These are phyloP conservation scores for Leucosporidium yakuticum DNA, from an alignment of 768 basidiomycete genomes.

Conservation along the genomic window DNA sequence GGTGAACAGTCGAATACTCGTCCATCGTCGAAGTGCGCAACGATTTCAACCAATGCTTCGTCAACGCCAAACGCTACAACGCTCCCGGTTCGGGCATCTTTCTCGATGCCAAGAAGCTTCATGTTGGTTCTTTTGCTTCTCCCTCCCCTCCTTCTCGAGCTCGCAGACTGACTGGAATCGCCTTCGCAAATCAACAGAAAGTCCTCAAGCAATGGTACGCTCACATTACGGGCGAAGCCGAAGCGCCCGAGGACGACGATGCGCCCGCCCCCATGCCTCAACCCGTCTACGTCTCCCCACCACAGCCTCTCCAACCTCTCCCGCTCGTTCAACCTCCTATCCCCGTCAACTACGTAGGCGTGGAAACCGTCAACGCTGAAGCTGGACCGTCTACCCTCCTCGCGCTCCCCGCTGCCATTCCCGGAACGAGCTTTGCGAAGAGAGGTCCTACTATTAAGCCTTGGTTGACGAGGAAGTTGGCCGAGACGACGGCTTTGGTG, in stretches of 20 bases:
- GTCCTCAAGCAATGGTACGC: constrained; percentile 24
- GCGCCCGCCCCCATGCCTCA: background rate
- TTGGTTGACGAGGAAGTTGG: constrained; percentile 33
- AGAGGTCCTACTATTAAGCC: constrained; percentile 31
- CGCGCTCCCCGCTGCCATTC: background rate
- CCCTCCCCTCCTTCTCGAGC: background rate
- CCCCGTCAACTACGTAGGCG: too few species aligned
- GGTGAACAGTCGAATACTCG: constrained; percentile 9
- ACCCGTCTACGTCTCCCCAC: background rate
- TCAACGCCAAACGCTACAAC: constrained; percentile 39
- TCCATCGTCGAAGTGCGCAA: constrained; percentile 17
- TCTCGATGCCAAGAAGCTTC: constrained; percentile 34
- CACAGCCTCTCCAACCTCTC: too few species aligned
- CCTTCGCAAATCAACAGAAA: constrained; percentile 15
- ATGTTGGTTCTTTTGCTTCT: constrained; percentile 6
- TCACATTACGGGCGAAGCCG: constrained; percentile 26
- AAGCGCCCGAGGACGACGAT: constrained; percentile 26
- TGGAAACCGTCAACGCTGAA: background rate
- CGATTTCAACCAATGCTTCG: constrained; percentile 34
- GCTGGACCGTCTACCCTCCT: background rate
- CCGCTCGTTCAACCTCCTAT: background rate
- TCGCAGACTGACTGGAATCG: too few species aligned
- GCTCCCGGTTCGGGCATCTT: constrained; percentile 31
- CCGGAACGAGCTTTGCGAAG: background rate
- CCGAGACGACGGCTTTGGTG: constrained; percentile 15